Percentiles rank a stretch among this genome's conserved stretches.
These are phyloP conservation scores for Zygotorulaspora mrakii DNA, from an alignment of 1,139 yeast species.

Conservation along the genomic window DNA sequence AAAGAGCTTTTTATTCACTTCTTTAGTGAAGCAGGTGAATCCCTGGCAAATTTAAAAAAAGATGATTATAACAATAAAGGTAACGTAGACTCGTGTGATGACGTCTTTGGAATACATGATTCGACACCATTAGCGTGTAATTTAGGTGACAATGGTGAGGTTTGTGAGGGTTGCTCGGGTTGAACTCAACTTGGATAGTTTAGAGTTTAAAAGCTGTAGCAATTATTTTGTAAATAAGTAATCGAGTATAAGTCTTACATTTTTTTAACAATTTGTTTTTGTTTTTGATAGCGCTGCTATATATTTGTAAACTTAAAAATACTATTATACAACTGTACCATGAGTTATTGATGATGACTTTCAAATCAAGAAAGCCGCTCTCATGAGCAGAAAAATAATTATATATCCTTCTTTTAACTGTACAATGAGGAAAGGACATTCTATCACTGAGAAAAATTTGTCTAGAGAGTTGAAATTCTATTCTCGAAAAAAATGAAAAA, in stretches of 20 bases:
- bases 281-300: not conserved
- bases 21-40: slow-evolving; percentile 6
- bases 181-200: too few species aligned
- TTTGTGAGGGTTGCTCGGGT: slow-evolving; percentile 17
- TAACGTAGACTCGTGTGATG: slow-evolving; percentile 8
- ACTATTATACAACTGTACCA: slow-evolving; percentile 19
- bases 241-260: too few species aligned
- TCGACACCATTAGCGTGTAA: slow-evolving; percentile 14
- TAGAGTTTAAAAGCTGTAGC: too few species aligned
- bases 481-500: slow-evolving; percentile 8
- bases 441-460: slow-evolving; percentile 14
- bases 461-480: slow-evolving; percentile 11
- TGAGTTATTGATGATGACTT: slow-evolving; percentile 12
- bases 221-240: too few species aligned
- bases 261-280: not conserved
- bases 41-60: slow-evolving; percentile 6
- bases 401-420: slow-evolving; percentile 15
- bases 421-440: slow-evolving; percentile 15
- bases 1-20: slow-evolving; percentile 9
- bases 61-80: not conserved
- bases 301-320: slow-evolving; percentile 7
- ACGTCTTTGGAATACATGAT: slow-evolving; percentile 15
- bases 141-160: slow-evolving; percentile 8
- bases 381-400: slow-evolving; percentile 14
- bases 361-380: slow-evolving; percentile 6